phyloP scores from a whole-genome alignment of 1,284 basidiomycete genomes.

The Apiotrichum porosum region DNA sequence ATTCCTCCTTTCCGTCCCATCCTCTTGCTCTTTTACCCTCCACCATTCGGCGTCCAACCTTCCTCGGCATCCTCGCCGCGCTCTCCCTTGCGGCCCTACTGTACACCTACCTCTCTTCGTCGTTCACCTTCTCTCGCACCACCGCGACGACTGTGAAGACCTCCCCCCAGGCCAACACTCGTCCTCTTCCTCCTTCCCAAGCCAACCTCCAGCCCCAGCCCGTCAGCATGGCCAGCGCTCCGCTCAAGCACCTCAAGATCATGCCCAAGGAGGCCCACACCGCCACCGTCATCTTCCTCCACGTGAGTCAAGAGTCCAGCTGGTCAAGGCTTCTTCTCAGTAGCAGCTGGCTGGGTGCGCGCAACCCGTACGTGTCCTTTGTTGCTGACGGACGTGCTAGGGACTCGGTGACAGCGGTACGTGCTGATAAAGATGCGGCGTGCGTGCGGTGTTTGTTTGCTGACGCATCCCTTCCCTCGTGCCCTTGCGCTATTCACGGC shows the following conservation, averaged over 20 bases:
- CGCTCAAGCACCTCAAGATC: slow-evolving; percentile 44
- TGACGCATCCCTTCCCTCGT: no score
- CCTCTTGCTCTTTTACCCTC: neutral
- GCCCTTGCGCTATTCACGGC: neutral
- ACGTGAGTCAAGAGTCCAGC: slow-evolving; percentile 55
- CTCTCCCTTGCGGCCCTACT: neutral
- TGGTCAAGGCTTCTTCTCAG: no score
- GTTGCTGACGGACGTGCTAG: slow-evolving; percentile 12
- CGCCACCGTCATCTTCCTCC: slow-evolving; percentile 81
- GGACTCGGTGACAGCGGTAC: slow-evolving; percentile 44
- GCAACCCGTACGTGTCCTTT: no score
- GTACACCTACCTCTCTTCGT: neutral
- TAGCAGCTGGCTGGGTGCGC: no score
- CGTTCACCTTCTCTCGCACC: neutral
- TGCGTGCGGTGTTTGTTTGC: neutral
- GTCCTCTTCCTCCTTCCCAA: neutral
- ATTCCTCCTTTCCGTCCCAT: no score
- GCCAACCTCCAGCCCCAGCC: neutral
- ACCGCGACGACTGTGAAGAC: no score
- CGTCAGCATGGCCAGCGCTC: slow-evolving; percentile 19
- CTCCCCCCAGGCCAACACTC: no score
- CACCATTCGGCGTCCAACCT: neutral
- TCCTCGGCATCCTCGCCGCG: neutral
- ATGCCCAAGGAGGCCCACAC: slow-evolving; percentile 57
- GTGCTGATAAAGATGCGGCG: no score